Base-by-base conservation (phyloP, 176 grass and related monocot species). In the Bromus sterilis region DNA sequence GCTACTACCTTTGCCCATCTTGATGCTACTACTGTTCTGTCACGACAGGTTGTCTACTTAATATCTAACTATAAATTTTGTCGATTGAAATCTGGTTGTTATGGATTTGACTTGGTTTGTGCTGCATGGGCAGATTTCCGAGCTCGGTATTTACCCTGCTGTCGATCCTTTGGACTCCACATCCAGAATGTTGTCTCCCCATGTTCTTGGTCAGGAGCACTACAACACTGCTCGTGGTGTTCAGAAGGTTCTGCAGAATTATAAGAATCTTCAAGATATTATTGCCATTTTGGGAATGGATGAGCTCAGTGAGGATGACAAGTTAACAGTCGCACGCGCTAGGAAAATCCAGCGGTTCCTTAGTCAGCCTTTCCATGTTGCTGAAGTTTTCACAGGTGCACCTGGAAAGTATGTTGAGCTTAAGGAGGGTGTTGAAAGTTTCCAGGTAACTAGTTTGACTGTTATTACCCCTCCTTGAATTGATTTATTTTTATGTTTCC, bases 271-370 rank as follows among this genome's bases (percentile, higher is more conserved):
- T 60, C 94, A 97, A 85, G 94, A 97, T 91, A 97, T 97, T 83
- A 97, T 97, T 94, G 94, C 94, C 71, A 97, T 97, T 91, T 82
- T 97, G 83, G 94, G 94, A 78, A 97, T 97, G 94, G 94, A 97
- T n/a, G 94, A 97, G 82, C 89, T 97, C 64, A 97, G 94, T 84
- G 94, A 97, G 74, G 94, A 97, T 32, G 94, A 97, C 79, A 97
- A 97, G 82, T 71, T 97, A 82, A 94, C 94, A 7, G 91, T 97
- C 14, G 91, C 91, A 49, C 94, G 94, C 81, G 94, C 91, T 87
- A 93, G 94, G 81, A 97, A 97, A 87, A 97, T 97, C 88, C 94
- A 97, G 76, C 78, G 94, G 72, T 97, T 97, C 89, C 89, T 97
- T 49, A 94, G 91, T 77, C 91, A 97, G 60, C 94, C 94, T 69